Conservation (phyloP, 179 eudicot genomes). For the Patellifolia procumbens region DNA sequence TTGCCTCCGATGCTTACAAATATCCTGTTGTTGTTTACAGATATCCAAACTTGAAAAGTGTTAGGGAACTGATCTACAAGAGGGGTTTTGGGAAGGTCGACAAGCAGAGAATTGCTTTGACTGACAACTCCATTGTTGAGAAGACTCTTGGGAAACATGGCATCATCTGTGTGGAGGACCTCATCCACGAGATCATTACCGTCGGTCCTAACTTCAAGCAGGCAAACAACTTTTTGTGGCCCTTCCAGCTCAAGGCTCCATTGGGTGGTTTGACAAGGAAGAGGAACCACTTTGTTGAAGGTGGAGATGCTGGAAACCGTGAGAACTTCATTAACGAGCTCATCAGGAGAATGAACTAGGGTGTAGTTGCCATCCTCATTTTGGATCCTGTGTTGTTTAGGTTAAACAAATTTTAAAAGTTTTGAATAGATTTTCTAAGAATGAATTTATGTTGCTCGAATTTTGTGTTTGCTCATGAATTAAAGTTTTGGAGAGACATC, state of each 20-base stretch:
- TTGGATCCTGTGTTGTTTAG: background rate
- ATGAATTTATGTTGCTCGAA: too few species aligned
- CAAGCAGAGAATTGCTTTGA: constrained; percentile 68
- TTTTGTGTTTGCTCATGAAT: too few species aligned
- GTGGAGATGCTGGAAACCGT: constrained; percentile 94
- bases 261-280: constrained; percentile 82
- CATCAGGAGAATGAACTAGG: constrained; percentile 87
- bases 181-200: constrained; percentile 77
- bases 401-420: background rate
- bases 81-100: constrained; percentile 73
- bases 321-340: constrained; percentile 75
- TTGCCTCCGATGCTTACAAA: background rate
- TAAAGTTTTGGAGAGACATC: too few species aligned
- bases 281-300: constrained; percentile 88
- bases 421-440: background rate
- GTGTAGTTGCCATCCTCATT: background rate
- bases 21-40: constrained; percentile 9
- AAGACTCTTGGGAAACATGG: constrained; percentile 72
- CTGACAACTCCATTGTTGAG: constrained; percentile 63
- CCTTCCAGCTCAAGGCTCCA: constrained; percentile 79
- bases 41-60: constrained; percentile 73
- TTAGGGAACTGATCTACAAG: constrained; percentile 66
- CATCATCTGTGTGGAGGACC: constrained; percentile 83
- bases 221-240: constrained; percentile 91
- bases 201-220: constrained; percentile 88